These are phyloP conservation scores for Leptographium flavum DNA, from an alignment of 2,329 filamentous ascomycete genomes.

Conservation along the genomic window DNA sequence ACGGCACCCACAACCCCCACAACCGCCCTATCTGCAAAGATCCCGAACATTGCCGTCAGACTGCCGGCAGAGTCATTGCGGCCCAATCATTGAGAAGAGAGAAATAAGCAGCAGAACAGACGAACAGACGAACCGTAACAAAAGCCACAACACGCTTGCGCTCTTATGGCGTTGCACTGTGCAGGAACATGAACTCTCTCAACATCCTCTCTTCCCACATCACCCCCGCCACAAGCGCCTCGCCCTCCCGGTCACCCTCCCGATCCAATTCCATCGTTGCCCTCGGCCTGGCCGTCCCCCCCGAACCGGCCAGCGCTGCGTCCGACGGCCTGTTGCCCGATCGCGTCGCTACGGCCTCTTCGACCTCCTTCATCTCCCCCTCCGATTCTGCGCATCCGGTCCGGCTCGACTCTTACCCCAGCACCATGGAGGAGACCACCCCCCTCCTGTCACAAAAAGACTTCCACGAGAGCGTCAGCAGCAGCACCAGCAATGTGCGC, in stretches of 20 bases:
- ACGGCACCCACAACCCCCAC: not conserved
- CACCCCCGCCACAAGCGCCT: constrained; percentile 45
- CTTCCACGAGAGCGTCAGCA: constrained; percentile 9
- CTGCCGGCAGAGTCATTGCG: not conserved
- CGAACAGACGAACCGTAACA: not conserved
- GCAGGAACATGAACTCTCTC: constrained; percentile 73
- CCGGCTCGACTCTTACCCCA: too few relatives aligned
- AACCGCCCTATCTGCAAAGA: not conserved
- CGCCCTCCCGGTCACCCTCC: constrained; percentile 39
- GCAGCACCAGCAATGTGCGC: constrained; percentile 14
- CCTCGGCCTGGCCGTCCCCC: constrained; percentile 30
- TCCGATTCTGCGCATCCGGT: too few relatives aligned
- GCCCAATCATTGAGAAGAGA: too few relatives aligned
- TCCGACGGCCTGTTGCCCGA: constrained; percentile 14
- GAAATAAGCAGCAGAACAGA: too few relatives aligned
- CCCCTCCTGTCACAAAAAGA: constrained; percentile 37
- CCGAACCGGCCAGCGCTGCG: constrained; percentile 25
- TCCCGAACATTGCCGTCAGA: not conserved
- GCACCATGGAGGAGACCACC: constrained; percentile 47
- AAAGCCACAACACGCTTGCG: not conserved
- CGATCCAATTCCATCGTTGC: constrained; percentile 47
- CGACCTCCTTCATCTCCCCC: too few relatives aligned
- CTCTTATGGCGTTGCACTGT: constrained; percentile 39
- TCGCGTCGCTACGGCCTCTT: not conserved
- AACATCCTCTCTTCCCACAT: constrained; percentile 85